These are phyloP conservation scores for Jamesozyma lodderae DNA, from an alignment of 805 yeast genomes.

Conservation along the genomic window DNA sequence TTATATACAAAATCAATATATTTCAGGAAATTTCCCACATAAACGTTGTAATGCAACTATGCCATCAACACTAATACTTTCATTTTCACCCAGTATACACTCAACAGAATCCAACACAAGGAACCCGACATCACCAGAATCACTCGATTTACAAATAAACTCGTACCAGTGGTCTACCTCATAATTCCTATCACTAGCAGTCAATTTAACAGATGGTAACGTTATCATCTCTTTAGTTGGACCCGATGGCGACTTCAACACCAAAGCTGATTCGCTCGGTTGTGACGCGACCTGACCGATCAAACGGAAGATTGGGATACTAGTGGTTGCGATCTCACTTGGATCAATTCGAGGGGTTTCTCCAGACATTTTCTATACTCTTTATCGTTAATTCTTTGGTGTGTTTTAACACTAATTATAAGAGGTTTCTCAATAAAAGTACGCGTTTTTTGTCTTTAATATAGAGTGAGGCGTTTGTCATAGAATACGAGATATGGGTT, in stretches of 20 bases:
- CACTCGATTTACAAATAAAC: constrained; percentile 28
- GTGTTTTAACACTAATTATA: too few relatives aligned
- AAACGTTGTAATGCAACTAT: constrained; percentile 27
- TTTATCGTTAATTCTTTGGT: too few relatives aligned
- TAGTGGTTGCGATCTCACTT: constrained; percentile 15
- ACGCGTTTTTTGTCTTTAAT: neutral
- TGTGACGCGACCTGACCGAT: constrained; percentile 28
- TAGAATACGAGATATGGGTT: too few relatives aligned
- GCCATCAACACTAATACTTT: constrained; percentile 26
- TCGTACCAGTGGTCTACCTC: constrained; percentile 29
- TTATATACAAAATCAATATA: constrained; percentile 12
- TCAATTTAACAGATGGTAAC: constrained; percentile 21
- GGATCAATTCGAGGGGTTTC: constrained; percentile 30
- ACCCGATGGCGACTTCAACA: constrained; percentile 20
- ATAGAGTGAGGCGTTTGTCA: too few relatives aligned
- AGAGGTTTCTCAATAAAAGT: too few relatives aligned
- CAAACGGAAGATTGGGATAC: constrained; percentile 25
- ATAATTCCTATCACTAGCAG: constrained; percentile 18
- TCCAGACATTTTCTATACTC: too few relatives aligned
- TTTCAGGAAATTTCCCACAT: constrained; percentile 25
- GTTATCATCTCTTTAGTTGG: constrained; percentile 24
- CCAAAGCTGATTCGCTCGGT: constrained; percentile 22
- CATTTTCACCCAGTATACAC: constrained; percentile 20
- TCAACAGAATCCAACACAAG: constrained; percentile 28
- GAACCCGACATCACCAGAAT: constrained; percentile 28